These are phyloP conservation scores for Pueraria montana DNA, from an alignment of 306 rosid genomes.

Conservation along the genomic window DNA sequence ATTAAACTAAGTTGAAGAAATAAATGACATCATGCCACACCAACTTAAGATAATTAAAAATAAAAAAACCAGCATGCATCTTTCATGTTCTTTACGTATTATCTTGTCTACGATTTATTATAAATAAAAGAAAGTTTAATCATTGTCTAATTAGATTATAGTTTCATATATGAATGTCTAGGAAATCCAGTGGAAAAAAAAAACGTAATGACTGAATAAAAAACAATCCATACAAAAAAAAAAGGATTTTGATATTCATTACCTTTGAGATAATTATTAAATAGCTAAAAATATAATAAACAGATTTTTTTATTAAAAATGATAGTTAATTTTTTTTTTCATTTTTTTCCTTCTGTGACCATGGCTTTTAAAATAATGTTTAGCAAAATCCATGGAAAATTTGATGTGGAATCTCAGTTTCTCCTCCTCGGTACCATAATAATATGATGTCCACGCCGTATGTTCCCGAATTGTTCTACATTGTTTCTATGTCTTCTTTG, in stretches of 20 bases:
- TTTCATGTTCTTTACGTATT: conserved; percentile 43
- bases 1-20: conserved; percentile 16
- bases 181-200: not conserved
- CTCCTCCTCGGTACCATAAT: conserved; percentile 61
- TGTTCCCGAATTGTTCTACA: conserved; percentile 72
- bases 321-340: not conserved
- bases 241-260: no score
- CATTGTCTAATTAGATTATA: conserved; percentile 11
- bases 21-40: conserved; percentile 52
- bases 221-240: no score
- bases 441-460: conserved; percentile 59
- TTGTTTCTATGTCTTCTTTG: conserved; percentile 53
- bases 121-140: not conserved
- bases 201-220: conserved; percentile 53
- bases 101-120: not conserved
- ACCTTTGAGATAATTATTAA: not conserved
- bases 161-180: not conserved
- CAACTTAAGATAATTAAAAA: conserved; percentile 35
- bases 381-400: conserved; percentile 16
- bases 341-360: not conserved
- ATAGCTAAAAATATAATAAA: no score
- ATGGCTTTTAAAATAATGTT: not conserved
- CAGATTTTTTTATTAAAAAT: not conserved
- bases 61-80: conserved; percentile 3
- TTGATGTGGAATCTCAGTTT: conserved; percentile 64